These are phyloP conservation scores for Mycena amicta DNA, from an alignment of 768 basidiomycete genomes.

Conservation along the genomic window DNA sequence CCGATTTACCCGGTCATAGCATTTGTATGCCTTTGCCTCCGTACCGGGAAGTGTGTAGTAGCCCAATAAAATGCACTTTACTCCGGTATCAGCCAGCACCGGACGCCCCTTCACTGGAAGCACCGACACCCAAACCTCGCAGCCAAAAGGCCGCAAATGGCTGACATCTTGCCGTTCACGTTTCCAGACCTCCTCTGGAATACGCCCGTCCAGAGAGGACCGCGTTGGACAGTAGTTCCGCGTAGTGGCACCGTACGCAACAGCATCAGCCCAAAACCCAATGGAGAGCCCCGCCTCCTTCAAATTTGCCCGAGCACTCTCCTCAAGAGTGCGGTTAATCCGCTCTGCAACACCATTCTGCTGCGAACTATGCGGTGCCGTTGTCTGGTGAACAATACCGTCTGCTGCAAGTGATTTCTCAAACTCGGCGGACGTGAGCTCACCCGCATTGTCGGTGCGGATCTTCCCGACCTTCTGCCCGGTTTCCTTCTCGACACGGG, in stretches of 20 bases:
- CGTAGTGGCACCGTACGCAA: not conserved
- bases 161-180: not conserved
- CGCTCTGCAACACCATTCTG: not conserved
- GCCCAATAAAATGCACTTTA: not conserved
- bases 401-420: not conserved
- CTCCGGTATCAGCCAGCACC: not conserved
- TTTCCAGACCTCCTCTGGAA: not conserved
- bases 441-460: not conserved
- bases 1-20: not conserved
- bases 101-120: not conserved
- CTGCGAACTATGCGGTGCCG: not conserved
- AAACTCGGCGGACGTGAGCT: not conserved
- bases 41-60: not conserved
- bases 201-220: not conserved
- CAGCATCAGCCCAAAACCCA: not conserved
- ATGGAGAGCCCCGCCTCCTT: not conserved
- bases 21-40: not conserved
- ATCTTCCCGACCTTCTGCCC: not conserved
- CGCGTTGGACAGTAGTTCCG: not conserved
- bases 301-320: not conserved
- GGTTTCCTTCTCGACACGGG: not conserved
- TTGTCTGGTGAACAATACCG: not conserved
- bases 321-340: not conserved
- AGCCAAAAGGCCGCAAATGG: not conserved
- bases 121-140: not conserved